Evolutionary conservation across 2,329 filamentous ascomycete species (phyloP), one percentile per base, ranked within the genome.

Genomic region (Venturia aucupariae): DNA sequence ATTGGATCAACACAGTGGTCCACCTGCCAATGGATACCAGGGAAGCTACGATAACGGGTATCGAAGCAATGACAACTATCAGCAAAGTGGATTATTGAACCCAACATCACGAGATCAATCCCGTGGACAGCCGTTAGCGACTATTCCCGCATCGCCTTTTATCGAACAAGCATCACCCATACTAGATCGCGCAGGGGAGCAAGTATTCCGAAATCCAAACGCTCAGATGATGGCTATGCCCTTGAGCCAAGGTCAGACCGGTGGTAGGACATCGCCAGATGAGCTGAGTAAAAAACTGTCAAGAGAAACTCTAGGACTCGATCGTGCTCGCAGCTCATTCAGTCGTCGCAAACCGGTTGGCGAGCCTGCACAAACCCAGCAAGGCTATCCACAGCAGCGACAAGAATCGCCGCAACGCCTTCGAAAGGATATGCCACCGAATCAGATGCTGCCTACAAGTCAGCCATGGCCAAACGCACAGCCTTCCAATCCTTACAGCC

Each of bases 91-190:
- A 15, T 6, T 65, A 3, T n/a, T 41, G 17, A 64, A 30, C 39
- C 51, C 51, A n/a, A 39, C 10, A 24, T 39, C 63, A 3, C 48
- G 57, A n/a, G 51, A 57, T 35, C 51, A 57, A 35, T 57, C 51
- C 19, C 51, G 27, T 30, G 48, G 48, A 11, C 24, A 55, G 22
- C 24, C 27, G 15, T 59, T 67, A 39, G 30, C 65, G 17, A 67
- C 65, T 2, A 67, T 67, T 41, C 65, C 65, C 2, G 65, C 65
- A 11, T 67, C 65, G 27, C 65, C 65, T 22, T 67, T 59, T 38
- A 54, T 67, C 42, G 46, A 63, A 17, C 65, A 67, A 51, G 63
- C 38, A 22, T 51, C 54, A 10, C 57, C 63, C 17, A 63, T 57
- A 27, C 22, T 57, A n/a, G 46, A 55, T 51, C 55, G 41, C 27